Evolutionary conservation across 179 eudicot species (phyloP).

Genomic region (Gypsophila paniculata): DNA sequence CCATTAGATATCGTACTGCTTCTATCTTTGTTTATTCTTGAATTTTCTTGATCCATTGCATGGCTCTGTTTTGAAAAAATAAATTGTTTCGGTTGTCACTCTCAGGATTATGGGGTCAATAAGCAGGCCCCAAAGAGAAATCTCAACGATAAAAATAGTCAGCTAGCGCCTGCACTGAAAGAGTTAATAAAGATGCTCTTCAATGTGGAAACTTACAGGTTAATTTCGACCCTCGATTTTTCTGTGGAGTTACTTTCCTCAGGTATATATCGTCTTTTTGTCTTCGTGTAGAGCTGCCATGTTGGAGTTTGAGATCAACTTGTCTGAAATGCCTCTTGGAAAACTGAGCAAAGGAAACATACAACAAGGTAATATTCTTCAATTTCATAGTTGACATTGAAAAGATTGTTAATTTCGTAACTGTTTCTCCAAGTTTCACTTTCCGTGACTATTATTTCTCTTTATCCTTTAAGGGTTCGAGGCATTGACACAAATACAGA

Average conservation of each 20-base stretch:
- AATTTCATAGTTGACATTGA: too few species aligned
- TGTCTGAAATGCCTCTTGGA: slow-evolving; percentile 99
- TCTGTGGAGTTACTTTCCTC: slow-evolving; percentile 4
- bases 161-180: slow-evolving; percentile 65
- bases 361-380: slow-evolving; percentile 55
- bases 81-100: slow-evolving; percentile 17
- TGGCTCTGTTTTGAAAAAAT: slow-evolving; percentile 13
- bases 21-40: neutral
- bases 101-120: slow-evolving; percentile 88
- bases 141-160: slow-evolving; percentile 42
- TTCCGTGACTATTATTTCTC: neutral
- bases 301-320: slow-evolving; percentile 96
- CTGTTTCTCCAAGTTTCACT: slow-evolving; percentile 3
- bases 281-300: slow-evolving; percentile 74
- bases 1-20: slow-evolving; percentile 83
- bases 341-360: slow-evolving; percentile 93
- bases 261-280: slow-evolving; percentile 1
- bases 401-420: neutral
- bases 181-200: slow-evolving; percentile 96
- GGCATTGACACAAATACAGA: slow-evolving; percentile 89
- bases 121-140: slow-evolving; percentile 62
- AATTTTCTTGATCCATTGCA: neutral
- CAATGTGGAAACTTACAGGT: slow-evolving; percentile 96
- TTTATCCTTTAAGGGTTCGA: slow-evolving; percentile 64
- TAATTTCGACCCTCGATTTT: slow-evolving; percentile 10